Conservation (phyloP, 2,329 filamentous ascomycete species). For the Ilyonectria robusta region DNA sequence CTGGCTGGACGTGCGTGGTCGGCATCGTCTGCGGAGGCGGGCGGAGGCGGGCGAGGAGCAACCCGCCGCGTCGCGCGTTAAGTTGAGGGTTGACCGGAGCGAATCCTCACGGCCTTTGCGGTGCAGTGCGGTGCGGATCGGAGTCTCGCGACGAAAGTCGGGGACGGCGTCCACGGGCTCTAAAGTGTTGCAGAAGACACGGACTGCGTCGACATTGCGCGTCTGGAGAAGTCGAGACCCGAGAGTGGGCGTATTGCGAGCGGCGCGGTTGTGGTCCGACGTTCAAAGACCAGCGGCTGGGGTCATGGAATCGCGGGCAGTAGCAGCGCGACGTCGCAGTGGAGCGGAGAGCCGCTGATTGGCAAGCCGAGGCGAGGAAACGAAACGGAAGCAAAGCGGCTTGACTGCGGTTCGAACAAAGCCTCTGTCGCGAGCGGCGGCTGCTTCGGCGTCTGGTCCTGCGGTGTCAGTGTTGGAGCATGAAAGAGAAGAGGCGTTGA, state of each 20-base stretch:
- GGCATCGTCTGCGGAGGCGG: slow-evolving; percentile 63
- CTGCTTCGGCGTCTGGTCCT: background rate
- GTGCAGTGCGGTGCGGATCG: slow-evolving; percentile 1
- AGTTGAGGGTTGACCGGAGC: slow-evolving; percentile 29
- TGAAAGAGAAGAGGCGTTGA: slow-evolving; percentile 1
- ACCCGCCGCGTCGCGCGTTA: slow-evolving; percentile 47
- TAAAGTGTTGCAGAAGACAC: slow-evolving; percentile 16
- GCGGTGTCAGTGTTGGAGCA: background rate
- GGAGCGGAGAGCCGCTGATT: slow-evolving; percentile 22
- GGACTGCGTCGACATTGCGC: slow-evolving; percentile 20
- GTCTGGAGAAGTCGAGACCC: slow-evolving; percentile 9
- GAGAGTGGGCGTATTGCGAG: slow-evolving; percentile 11
- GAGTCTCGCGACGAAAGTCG: slow-evolving; percentile 8
- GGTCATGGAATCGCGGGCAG: slow-evolving; percentile 21
- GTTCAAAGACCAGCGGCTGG: slow-evolving; percentile 12
- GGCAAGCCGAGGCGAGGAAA: background rate
- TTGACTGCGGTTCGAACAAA: background rate
- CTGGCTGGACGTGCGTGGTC: slow-evolving; percentile 68
- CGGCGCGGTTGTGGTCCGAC: slow-evolving; percentile 24
- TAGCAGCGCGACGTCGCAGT: slow-evolving; percentile 24
- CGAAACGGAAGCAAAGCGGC: background rate
- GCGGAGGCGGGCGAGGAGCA: slow-evolving; percentile 20
- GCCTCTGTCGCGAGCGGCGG: background rate
- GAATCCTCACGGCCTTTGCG: slow-evolving; percentile 22
- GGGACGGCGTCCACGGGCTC: slow-evolving; percentile 21